Percentiles rank a stretch among this genome's conserved stretches.
These are phyloP conservation scores for Kluyveromyces nonfermentans DNA, from an alignment of 805 yeast species.

Conservation along the genomic window DNA sequence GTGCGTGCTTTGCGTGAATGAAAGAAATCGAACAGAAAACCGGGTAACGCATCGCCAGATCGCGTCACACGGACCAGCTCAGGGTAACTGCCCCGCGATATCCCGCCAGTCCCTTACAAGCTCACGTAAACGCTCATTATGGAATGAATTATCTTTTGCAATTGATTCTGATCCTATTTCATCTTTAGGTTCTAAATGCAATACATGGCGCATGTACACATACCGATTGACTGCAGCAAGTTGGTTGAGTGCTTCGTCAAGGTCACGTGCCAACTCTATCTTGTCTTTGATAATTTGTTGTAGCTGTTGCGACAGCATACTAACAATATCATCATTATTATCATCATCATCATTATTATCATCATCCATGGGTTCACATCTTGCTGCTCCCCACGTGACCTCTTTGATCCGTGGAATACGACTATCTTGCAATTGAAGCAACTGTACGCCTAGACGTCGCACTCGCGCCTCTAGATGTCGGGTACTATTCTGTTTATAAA, in stretches of 20 bases:
- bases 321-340: no score
- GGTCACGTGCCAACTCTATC: not conserved
- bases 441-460: not conserved
- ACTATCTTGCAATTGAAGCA: not conserved
- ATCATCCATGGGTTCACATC: not conserved
- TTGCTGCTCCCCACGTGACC: not conserved
- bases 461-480: not conserved
- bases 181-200: no score
- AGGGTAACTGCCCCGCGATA: slow-evolving; percentile 1
- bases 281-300: not conserved
- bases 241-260: not conserved
- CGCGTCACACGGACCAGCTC: not conserved
- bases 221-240: not conserved
- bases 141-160: no score
- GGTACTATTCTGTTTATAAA: not conserved
- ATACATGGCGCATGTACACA: not conserved
- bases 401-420: not conserved
- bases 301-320: not conserved
- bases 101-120: slow-evolving; percentile 2
- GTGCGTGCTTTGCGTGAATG: no score
- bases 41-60: no score
- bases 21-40: no score
- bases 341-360: not conserved
- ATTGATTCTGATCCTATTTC: no score
- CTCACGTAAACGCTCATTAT: not conserved